Evolutionary conservation across 805 yeast genomes (phyloP).

Genomic region (Cyberlindnera lachancei): DNA sequence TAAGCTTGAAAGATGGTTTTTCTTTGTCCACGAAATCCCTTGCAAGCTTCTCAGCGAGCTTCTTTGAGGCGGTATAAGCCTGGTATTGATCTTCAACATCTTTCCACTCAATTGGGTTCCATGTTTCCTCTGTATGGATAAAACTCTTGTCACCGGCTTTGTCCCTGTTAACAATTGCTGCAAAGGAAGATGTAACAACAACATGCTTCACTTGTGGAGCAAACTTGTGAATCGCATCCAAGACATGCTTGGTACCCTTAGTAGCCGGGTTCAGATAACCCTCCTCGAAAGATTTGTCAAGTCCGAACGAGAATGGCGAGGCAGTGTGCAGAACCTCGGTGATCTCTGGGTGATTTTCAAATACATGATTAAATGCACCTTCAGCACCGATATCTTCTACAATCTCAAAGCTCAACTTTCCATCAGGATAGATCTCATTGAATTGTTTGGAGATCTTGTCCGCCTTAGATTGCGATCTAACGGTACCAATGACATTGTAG

Average conservation of each 20-base stretch:
- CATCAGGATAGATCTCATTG: conserved; percentile 24
- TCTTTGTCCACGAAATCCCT: conserved; percentile 40
- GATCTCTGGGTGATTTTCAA: conserved; percentile 42
- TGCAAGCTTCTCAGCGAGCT: conserved; percentile 52
- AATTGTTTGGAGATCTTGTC: conserved; percentile 24
- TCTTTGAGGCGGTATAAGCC: conserved; percentile 56
- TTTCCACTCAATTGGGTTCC: conserved; percentile 50
- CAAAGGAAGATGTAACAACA: conserved; percentile 47
- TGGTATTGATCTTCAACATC: conserved; percentile 29
- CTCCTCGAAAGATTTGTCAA: conserved; percentile 35
- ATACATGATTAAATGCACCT: conserved; percentile 39
- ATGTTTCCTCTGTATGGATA: conserved; percentile 36
- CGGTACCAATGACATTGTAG: conserved; percentile 38
- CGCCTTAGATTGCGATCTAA: conserved; percentile 33
- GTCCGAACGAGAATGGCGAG: conserved; percentile 44
- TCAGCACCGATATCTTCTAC: conserved; percentile 39
- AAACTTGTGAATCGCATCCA: conserved; percentile 38
- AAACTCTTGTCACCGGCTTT: conserved; percentile 28
- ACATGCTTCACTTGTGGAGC: conserved; percentile 37
- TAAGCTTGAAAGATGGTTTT: conserved; percentile 33
- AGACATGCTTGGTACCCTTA: conserved; percentile 45
- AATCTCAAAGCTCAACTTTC: conserved; percentile 34
- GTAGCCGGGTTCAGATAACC: conserved; percentile 51
- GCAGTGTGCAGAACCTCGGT: conserved; percentile 54
- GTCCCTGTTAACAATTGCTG: conserved; percentile 34